phyloP scores from a whole-genome alignment of 352 stramenopile species.

The Phytopythium sindhum region DNA sequence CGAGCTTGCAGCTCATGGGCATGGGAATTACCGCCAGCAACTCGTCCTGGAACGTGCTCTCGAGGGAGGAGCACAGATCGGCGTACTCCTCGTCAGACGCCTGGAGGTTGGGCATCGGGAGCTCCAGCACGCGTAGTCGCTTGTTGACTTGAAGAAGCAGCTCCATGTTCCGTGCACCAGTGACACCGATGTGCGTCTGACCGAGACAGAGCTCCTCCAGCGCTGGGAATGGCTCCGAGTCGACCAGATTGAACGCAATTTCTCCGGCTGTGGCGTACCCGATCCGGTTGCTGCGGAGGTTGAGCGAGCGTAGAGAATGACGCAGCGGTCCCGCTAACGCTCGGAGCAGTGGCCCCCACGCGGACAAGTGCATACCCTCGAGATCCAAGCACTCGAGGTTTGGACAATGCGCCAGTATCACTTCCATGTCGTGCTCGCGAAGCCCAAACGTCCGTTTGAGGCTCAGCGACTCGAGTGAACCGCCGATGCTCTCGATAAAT shows the following conservation, averaged over 20 bases:
- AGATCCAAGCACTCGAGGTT: constrained; percentile 3
- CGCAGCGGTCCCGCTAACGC: background rate
- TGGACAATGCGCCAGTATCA: background rate
- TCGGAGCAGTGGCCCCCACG: background rate
- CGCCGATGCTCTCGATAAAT: constrained; percentile 2
- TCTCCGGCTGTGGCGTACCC: background rate
- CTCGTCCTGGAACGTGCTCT: background rate
- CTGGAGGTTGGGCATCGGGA: background rate
- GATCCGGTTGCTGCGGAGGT: constrained; percentile 1
- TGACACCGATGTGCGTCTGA: background rate
- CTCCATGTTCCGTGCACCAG: background rate
- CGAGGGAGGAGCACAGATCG: background rate
- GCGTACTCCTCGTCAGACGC: constrained; percentile 2
- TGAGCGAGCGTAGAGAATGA: background rate
- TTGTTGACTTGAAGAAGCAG: constrained; percentile 3
- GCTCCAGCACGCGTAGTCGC: background rate
- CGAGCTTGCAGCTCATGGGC: constrained; percentile 1
- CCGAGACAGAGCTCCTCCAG: constrained; percentile 5
- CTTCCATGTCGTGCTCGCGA: background rate
- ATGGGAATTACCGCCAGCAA: background rate
- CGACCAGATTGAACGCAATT: background rate
- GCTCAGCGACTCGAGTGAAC: background rate
- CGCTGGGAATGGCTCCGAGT: background rate
- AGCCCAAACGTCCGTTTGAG: background rate
- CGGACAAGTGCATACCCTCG: background rate